Evolutionary conservation across 495 filamentous ascomycete species (phyloP), one percentile per base, ranked within the genome.

Genomic region (Tirmania nivea): DNA sequence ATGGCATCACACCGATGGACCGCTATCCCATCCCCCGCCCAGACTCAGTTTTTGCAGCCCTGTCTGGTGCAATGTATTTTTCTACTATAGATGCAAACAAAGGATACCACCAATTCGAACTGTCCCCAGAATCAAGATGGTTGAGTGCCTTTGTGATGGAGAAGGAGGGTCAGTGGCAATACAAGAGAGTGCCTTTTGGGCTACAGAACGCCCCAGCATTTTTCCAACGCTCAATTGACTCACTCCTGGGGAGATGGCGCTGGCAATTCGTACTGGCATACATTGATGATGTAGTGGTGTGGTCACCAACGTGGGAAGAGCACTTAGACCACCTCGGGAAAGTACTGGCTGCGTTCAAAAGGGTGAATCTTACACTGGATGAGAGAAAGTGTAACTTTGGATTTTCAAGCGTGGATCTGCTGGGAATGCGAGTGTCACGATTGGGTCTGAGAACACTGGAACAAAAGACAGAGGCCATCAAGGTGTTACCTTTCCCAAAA

Each of bases 161-260:
- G 48, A 12, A 14, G 42, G 19, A 25, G 20, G 48, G 48, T 2
- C 48, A 19, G 5, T 50, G 48, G 48, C 48, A 50, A 31, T 50
- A 50, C 25, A 50, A 19, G 5, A 16, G 48, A 3, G 48, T 50
- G 2, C 48, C 48, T 2, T 50, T 50, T 5, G 48, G 48, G 1
- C 3, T 50, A 21, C n/a, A 50, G 5, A 55, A 55, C 36, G 34
- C 54, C 11, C 48, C 54, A 8, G 47, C 48, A 0, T 21, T 45
- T 6, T 55, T 55, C n/a, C 48, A 55, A 21, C 16, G 48, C 0
- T 39, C 37, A 35, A 55, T 55, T 34, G 48, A 55, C 20, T 25
- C 20, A 8, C n/a, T 55, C 0, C 35, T 52, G 16, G 54, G 54
- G 0, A 37, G 54, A 0, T n/a, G 50, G 6, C n/a, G 48, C 1